phyloP scores from a whole-genome alignment of 305 asterid genomes.

The Plantago coronopus region DNA sequence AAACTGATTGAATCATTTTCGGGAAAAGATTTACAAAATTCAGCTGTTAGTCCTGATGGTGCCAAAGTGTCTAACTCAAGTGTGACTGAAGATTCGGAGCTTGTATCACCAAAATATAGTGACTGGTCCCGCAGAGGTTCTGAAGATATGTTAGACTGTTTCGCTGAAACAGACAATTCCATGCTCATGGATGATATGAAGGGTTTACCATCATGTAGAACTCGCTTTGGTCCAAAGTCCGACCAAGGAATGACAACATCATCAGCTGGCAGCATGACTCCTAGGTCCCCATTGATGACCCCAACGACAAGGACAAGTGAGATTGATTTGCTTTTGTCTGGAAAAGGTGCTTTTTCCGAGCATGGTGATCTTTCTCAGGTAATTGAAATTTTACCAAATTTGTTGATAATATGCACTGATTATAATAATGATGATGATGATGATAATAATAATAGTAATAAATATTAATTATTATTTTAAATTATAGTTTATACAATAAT shows the following conservation, averaged over 20 bases:
- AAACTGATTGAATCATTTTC: slow-evolving; percentile 82
- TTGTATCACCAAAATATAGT: slow-evolving; percentile 83
- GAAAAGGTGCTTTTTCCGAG: slow-evolving; percentile 92
- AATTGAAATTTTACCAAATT: slow-evolving; percentile 21
- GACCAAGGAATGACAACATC: slow-evolving; percentile 99
- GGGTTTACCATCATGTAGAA: slow-evolving; percentile 69
- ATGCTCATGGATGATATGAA: slow-evolving; percentile 75
- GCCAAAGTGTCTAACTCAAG: slow-evolving; percentile 77
- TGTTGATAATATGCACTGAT: slow-evolving; percentile 13
- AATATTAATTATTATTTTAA: no score
- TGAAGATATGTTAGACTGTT: slow-evolving; percentile 90
- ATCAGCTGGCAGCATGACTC: slow-evolving; percentile 98
- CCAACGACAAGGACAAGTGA: slow-evolving; percentile 73
- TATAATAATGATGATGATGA: no score
- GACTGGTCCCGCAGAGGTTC: slow-evolving; percentile 99
- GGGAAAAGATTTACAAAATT: slow-evolving; percentile 57
- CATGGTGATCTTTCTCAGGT: slow-evolving; percentile 99
- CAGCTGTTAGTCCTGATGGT: slow-evolving; percentile 73
- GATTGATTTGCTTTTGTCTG: slow-evolving; percentile 79
- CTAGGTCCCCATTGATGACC: slow-evolving; percentile 90
- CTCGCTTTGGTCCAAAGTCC: slow-evolving; percentile 93
- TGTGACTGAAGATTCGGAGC: slow-evolving; percentile 82
- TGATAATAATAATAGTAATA: no score
- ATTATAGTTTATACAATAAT: no score
- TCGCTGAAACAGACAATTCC: slow-evolving; percentile 71